Base-by-base conservation (phyloP, 2,329 filamentous ascomycete species). In the Nemania serpens region DNA sequence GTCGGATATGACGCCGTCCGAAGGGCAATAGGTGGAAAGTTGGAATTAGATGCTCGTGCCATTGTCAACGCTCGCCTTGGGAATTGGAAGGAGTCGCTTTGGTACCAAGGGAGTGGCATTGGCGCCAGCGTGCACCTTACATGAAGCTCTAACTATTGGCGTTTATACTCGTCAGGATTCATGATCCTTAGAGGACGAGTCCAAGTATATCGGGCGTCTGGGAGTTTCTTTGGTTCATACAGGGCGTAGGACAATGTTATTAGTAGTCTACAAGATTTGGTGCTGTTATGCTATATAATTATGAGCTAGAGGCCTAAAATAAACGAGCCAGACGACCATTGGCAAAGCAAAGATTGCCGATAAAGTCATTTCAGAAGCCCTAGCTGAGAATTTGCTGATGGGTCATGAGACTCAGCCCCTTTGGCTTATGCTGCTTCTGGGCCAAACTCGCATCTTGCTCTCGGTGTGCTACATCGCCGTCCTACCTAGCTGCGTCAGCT, bases 1-100 rank as follows among this genome's bases (percentile, higher is more conserved):
- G 86, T 96, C 11, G 95, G 94, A 2, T 96, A 94, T 68, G 91
- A 92, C 42, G 91, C 91, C 54, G 81, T 98, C 13, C 85, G 81
- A 68, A 87, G 88, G 68, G 94, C 94, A 11, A 75, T 98, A 0
- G 94, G 94, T 0, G 93, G 94, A 0, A 82, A 81, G 22, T 75
- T 98, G 67, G 90, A 90, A 75, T 76, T 98, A 61, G 90, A 93
- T 75, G 91, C 93, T 1, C 81, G 82, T 68, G 95, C 93, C 1
- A 81, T 87, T 43, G 90, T 97, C 1, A 88, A 87, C 0, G 80
- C 98, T 5, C 82, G 85, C 67, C 78, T 98, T 58, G 91, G 90
- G 9, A 78, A 84, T 69, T 98, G 91, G 87, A 83, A 81, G 53
- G 88, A 95, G 74, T 81, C 78, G 22, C 75, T 98, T 13, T 87